These are phyloP conservation scores for Heritiera fomes DNA, from an alignment of 345 rosid genomes.

Conservation along the genomic window DNA sequence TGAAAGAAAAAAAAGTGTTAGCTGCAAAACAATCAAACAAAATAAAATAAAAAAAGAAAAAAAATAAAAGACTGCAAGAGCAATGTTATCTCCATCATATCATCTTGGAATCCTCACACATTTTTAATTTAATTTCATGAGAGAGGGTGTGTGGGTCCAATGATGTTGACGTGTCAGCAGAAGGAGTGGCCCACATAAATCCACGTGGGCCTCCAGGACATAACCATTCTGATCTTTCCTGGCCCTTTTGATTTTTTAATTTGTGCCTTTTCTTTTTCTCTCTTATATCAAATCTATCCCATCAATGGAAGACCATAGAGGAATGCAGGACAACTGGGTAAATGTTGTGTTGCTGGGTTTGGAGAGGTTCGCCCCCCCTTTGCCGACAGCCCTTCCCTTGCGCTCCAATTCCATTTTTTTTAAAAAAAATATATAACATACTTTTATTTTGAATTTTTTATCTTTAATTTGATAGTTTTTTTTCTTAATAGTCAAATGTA, in stretches of 20 bases:
- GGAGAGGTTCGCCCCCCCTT: slow-evolving; percentile 39
- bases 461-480: no score
- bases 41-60: not conserved
- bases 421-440: no score
- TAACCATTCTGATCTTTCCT: not conserved
- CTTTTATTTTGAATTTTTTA: no score
- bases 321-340: not conserved
- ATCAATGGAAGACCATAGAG: not conserved
- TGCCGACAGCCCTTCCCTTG: slow-evolving; percentile 42
- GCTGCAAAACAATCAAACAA: not conserved
- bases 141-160: not conserved
- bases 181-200: slow-evolving; percentile 23
- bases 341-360: slow-evolving; percentile 6
- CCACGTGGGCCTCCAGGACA: slow-evolving; percentile 27
- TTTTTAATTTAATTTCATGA: not conserved
- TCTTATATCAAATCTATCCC: not conserved
- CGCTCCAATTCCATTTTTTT: slow-evolving; percentile 21
- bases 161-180: slow-evolving; percentile 43
- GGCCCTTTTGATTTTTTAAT: not conserved
- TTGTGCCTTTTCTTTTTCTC: not conserved
- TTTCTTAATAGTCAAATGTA: no score
- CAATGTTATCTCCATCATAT: slow-evolving; percentile 4
- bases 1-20: not conserved
- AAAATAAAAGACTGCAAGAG: not conserved
- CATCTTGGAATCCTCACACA: slow-evolving; percentile 8